A percentile compares a stretch with the other conserved stretches of the same genome.
phyloP scores from a whole-genome alignment of 2,329 filamentous ascomycete species.

The Sclerotinia sclerotiorum region DNA sequence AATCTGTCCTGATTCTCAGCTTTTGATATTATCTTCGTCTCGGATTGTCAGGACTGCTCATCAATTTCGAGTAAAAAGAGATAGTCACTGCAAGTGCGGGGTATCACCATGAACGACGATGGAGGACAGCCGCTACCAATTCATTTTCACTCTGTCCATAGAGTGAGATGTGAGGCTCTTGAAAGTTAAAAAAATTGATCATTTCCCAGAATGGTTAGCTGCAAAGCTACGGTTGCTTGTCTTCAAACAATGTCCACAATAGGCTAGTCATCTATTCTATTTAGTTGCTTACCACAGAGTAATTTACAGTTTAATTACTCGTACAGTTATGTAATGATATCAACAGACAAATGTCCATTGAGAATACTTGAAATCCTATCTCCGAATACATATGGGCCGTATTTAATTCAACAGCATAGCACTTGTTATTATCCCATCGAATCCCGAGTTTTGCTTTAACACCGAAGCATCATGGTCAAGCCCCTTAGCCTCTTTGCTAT shows the following conservation, averaged over 20 bases:
- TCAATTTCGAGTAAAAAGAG: neutral
- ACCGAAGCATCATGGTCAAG: neutral
- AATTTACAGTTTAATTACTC: neutral
- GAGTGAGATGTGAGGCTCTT: neutral
- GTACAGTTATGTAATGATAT: neutral
- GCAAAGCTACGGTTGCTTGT: neutral
- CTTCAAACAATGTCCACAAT: neutral
- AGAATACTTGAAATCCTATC: neutral
- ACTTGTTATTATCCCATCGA: neutral
- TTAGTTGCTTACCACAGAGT: neutral
- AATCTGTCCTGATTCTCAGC: neutral
- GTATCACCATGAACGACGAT: neutral
- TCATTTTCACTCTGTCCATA: neutral
- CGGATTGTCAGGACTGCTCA: neutral
- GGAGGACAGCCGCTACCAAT: neutral
- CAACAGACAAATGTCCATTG: neutral
- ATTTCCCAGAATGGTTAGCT: neutral
- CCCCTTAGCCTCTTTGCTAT: neutral
- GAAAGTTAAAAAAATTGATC: neutral
- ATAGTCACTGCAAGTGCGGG: neutral
- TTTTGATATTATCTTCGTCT: neutral
- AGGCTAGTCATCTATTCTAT: neutral
- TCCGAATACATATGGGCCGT: neutral
- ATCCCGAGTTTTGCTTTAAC: neutral
- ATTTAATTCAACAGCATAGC: neutral